Evolutionary conservation across 352 stramenopile species (phyloP).

Genomic region (Globisporangium ultimum): DNA sequence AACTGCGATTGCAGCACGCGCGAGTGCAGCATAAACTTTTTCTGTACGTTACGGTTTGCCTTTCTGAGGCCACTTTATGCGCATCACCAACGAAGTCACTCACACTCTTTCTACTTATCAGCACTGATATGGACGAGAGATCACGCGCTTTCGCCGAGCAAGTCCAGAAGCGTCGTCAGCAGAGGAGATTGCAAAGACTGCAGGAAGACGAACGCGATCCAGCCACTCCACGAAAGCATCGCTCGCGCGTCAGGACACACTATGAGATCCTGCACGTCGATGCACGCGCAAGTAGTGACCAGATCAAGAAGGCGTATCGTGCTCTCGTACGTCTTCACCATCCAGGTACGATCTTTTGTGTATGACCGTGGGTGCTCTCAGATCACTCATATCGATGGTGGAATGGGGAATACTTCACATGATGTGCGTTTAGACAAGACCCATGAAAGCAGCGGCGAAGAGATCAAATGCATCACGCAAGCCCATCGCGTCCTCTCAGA

Average conservation of each 20-base stretch:
- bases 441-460: background rate
- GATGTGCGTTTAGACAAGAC: conserved; percentile 1
- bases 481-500: conserved; percentile 1
- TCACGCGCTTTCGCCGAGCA: too few relatives aligned
- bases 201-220: too few relatives aligned
- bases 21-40: background rate
- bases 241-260: too few relatives aligned
- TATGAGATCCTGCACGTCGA: conserved; percentile 1
- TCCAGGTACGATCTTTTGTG: background rate
- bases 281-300: background rate
- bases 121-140: too few relatives aligned
- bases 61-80: too few relatives aligned
- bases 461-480: conserved; percentile 9
- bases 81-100: too few relatives aligned
- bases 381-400: too few relatives aligned
- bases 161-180: too few relatives aligned
- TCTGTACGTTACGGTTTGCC: background rate
- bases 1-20: background rate
- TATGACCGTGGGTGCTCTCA: background rate
- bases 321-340: conserved; percentile 2
- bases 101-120: too few relatives aligned
- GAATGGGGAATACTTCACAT: too few relatives aligned
- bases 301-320: conserved; percentile 4
- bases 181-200: too few relatives aligned
- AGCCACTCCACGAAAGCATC: too few relatives aligned